Evolutionary conservation across 352 stramenopile species (phyloP), one percentile per base, ranked within the genome.

Genomic region (Peronosclerospora sorghi): DNA sequence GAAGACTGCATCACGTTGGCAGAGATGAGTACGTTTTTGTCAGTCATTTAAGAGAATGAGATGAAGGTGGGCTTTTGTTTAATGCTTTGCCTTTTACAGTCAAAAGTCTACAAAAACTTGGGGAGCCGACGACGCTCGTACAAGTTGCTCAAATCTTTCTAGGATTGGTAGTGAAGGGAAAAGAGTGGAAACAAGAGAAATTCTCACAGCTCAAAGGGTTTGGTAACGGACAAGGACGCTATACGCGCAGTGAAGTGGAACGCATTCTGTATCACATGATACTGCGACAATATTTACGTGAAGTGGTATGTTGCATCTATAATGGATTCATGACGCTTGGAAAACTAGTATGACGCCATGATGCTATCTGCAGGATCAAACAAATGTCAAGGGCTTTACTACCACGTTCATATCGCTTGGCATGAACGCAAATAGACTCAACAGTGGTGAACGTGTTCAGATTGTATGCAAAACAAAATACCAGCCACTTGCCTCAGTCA

Each of bases 251-350:
- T 42, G 80, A 93, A 64, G 64, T 86, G 23, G 80, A 93, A 40
- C 68, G 80, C 9, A 84, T 93, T 35, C 49, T 93, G 30, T 90
- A 88, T 48, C 77, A 90, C 60, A 93, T 93, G 80, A 69, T 93
- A 38, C 62, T 93, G 48, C 74, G 75, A 14, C 74, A 93, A 41
- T 93, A 89, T 20, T 41, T 90, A 10, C 60, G 72, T 3, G 80
- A 93, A 65, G 41, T 85, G 32, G 68, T 77, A 55, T 45, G 61
- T 21, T 30, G 9, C 23, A 14, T 2, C 35, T 44, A 9, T 42
- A n/a, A 12, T 18, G 13, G 34, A 21, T 26, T 8, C 4, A 13
- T 14, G 28, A 10, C 23, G n/a, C n/a, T n/a, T n/a, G n/a, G n/a
- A n/a, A n/a, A n/a, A n/a, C n/a, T n/a, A n/a, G n/a, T n/a, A n/a